Evolutionary conservation across 148 eudicot species (phyloP).

Genomic region (Pouteria glomerata): DNA sequence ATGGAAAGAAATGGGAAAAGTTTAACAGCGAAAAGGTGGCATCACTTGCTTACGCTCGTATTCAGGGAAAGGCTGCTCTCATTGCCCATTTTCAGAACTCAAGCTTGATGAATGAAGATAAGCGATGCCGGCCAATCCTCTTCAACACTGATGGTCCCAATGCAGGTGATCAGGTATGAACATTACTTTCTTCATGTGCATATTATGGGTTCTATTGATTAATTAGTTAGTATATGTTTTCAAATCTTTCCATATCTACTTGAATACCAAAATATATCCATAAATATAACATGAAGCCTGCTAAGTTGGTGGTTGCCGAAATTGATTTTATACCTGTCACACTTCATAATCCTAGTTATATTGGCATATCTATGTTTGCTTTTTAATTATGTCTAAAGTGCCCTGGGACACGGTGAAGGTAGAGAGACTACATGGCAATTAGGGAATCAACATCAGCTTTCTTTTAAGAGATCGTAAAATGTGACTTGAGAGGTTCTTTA

Average conservation of each 20-base stretch:
- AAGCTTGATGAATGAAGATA: slow-evolving; percentile 98
- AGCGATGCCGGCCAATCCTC: slow-evolving; percentile 89
- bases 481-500: too few relatives aligned
- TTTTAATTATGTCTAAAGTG: neutral
- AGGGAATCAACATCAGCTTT: too few relatives aligned
- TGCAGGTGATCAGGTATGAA: slow-evolving; percentile 87
- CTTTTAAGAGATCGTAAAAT: too few relatives aligned
- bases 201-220: neutral
- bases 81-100: slow-evolving; percentile 91
- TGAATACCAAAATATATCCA: neutral
- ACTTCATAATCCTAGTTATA: neutral
- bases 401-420: neutral
- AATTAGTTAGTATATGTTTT: neutral
- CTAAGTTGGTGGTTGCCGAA: neutral
- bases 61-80: slow-evolving; percentile 84
- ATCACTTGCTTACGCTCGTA: slow-evolving; percentile 79
- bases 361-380: neutral
- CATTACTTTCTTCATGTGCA: neutral
- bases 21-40: slow-evolving; percentile 94
- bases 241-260: neutral
- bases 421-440: neutral
- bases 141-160: slow-evolving; percentile 78
- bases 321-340: neutral
- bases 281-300: neutral
- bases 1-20: slow-evolving; percentile 96